These are phyloP conservation scores for Termitomyces sp. DNA, from an alignment of 768 basidiomycete genomes.

Conservation along the genomic window DNA sequence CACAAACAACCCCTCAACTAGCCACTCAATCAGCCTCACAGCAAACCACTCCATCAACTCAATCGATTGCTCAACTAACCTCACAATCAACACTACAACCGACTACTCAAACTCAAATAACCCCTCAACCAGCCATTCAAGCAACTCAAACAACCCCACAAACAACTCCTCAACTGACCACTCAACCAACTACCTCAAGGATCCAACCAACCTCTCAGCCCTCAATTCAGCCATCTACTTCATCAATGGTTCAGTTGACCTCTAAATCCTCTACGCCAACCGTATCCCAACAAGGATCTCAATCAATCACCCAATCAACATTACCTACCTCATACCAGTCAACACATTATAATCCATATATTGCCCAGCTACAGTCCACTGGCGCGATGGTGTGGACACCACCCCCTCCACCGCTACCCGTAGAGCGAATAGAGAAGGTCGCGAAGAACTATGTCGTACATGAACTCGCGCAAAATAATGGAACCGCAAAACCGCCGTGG, in stretches of 20 bases:
- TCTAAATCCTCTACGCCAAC: slow-evolving; percentile 5
- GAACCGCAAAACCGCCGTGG: slow-evolving; percentile 55
- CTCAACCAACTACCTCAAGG: not conserved
- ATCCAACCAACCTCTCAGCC: slow-evolving; percentile 4
- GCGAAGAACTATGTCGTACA: slow-evolving; percentile 72
- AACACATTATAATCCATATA: slow-evolving; percentile 14
- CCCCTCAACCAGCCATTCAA: not conserved
- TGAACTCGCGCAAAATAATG: slow-evolving; percentile 48
- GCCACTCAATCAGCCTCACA: not conserved
- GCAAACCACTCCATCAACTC: not conserved
- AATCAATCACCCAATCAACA: not conserved
- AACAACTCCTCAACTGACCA: not conserved
- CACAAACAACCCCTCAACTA: not conserved
- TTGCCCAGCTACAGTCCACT: slow-evolving; percentile 11
- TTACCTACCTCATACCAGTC: slow-evolving; percentile 10
- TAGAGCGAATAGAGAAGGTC: slow-evolving; percentile 44
- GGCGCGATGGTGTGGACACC: slow-evolving; percentile 4
- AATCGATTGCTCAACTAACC: not conserved
- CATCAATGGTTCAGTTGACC: not conserved
- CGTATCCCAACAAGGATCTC: not conserved
- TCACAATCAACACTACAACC: not conserved
- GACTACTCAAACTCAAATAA: not conserved
- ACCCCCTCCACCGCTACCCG: slow-evolving; percentile 20
- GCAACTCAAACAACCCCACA: not conserved
- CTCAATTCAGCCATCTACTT: not conserved